Evolutionary conservation across 2,329 filamentous ascomycete genomes (phyloP).

Genomic region (Rutstroemia sp.): DNA sequence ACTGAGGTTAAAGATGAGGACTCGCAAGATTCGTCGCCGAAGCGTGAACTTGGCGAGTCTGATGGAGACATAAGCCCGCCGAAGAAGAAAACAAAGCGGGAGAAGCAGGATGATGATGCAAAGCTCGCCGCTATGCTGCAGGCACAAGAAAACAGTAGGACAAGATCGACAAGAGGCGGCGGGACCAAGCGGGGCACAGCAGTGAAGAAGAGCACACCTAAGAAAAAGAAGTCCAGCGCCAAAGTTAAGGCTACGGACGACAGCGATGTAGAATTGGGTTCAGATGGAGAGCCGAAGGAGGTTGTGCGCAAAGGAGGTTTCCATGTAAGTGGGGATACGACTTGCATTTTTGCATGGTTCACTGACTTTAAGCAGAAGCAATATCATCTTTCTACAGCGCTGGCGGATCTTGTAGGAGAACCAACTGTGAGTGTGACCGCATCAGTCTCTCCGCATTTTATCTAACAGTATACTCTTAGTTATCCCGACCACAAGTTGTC

Average conservation of each 20-base stretch:
- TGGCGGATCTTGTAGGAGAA: constrained; percentile 65
- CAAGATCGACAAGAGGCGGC: constrained; percentile 68
- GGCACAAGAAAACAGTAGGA: constrained; percentile 76
- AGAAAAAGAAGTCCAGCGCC: constrained; percentile 67
- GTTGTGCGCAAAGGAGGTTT: constrained; percentile 80
- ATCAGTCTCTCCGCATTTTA: constrained; percentile 5
- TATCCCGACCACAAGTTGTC: constrained; percentile 90
- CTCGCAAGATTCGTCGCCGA: constrained; percentile 2
- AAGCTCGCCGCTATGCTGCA: constrained; percentile 81
- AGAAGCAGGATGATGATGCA: constrained; percentile 73
- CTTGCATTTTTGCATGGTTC: neutral
- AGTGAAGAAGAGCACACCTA: constrained; percentile 55
- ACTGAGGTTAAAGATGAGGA: constrained; percentile 12
- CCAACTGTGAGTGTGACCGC: constrained; percentile 45
- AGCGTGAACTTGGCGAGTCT: constrained; percentile 7
- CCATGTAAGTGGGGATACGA: constrained; percentile 48
- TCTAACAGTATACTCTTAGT: constrained; percentile 38
- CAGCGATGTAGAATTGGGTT: constrained; percentile 63
- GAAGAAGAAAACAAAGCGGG: constrained; percentile 49
- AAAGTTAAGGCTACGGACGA: constrained; percentile 74
- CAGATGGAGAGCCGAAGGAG: constrained; percentile 48
- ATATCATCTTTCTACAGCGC: constrained; percentile 63
- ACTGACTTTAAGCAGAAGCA: constrained; percentile 46
- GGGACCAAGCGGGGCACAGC: constrained; percentile 41
- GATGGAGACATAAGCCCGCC: constrained; percentile 28